Evolutionary conservation across 768 basidiomycete genomes (phyloP), one percentile per base, ranked within the genome.

Genomic region (Butyriboletus loyo): DNA sequence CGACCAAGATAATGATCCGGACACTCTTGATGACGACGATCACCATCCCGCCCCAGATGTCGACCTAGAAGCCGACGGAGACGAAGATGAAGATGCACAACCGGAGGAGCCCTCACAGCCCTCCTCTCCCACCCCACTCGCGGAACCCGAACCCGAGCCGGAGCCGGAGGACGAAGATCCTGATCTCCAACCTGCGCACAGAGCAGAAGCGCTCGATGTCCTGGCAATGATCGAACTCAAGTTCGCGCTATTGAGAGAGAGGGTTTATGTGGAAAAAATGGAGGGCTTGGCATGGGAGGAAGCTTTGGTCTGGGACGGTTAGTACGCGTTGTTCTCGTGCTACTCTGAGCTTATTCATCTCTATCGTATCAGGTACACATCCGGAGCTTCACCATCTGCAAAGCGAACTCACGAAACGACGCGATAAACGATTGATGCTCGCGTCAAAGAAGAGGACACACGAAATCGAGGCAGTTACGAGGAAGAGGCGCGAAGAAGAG

Each of bases 241-340:
- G 63, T 97, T 94, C 69, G 94, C 95, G 0, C 72, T 88, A 30
- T 69, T 98, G 50, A 74, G 96, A 42, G 94, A 98, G 66, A 77
- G 84, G 45, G 76, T 98, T 15, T 98, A 95, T 67, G 77, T 98
- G 19, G 96, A 98, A 72, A 89, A 94, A 67, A 93, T 98, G 92
- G 89, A 93, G 36, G 84, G 82, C 5, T 73, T 96, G 8, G 87
- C 89, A 31, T 87, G 86, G 82, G 96, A 98, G 69, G 93, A 98
- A 64, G 73, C 80, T 14, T 74, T 94, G 61, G 78, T 98, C 22
- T 75, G 81, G 27, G 80, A 86, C 38, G 89, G 94, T 93, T 59
- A 60, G 84, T 73, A 21, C 15, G 9, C 28, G 4, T 7, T 17
- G 2, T 36, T 38, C 24, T 46, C 44, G 30, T 45, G 7, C 21